phyloP scores from a whole-genome alignment of 129 eudicot species.

The Chrysanthemum lavandulifolium region DNA sequence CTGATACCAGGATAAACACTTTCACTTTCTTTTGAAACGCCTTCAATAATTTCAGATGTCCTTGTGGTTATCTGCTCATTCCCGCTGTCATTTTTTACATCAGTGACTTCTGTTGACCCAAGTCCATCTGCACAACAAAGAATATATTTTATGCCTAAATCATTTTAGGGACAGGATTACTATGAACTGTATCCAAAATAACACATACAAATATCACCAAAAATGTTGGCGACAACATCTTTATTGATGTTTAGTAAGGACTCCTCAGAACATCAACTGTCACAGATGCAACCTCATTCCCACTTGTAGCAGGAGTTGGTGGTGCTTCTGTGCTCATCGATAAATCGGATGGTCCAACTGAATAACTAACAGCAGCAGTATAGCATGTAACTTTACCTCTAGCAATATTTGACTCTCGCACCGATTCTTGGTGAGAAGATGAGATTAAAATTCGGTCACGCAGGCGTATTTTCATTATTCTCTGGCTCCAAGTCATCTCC shows the following conservation, averaged over 20 bases:
- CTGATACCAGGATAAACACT: background rate
- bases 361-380: slow-evolving; percentile 1
- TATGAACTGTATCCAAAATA: background rate
- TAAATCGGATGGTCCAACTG: slow-evolving; percentile 18
- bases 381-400: slow-evolving; percentile 20
- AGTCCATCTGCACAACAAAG: slow-evolving; percentile 25
- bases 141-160: background rate
- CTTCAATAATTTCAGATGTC: slow-evolving; percentile 19
- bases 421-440: slow-evolving; percentile 10
- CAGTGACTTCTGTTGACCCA: background rate
- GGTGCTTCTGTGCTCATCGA: slow-evolving; percentile 10
- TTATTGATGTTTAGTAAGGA: slow-evolving; percentile 7
- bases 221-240: slow-evolving; percentile 14
- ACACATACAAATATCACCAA: slow-evolving; percentile 28
- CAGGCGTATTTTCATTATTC: slow-evolving; percentile 18
- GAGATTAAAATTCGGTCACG: slow-evolving; percentile 5
- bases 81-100: slow-evolving; percentile 8
- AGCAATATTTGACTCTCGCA: slow-evolving; percentile 8
- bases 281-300: background rate
- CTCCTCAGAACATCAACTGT: slow-evolving; percentile 10
- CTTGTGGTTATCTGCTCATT: slow-evolving; percentile 4
- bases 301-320: slow-evolving; percentile 14
- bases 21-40: slow-evolving; percentile 6
- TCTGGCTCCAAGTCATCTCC: slow-evolving; percentile 19
- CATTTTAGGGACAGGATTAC: background rate